These are phyloP conservation scores for Colletotrichum siamense DNA, from an alignment of 2,329 filamentous ascomycete genomes.

Conservation along the genomic window DNA sequence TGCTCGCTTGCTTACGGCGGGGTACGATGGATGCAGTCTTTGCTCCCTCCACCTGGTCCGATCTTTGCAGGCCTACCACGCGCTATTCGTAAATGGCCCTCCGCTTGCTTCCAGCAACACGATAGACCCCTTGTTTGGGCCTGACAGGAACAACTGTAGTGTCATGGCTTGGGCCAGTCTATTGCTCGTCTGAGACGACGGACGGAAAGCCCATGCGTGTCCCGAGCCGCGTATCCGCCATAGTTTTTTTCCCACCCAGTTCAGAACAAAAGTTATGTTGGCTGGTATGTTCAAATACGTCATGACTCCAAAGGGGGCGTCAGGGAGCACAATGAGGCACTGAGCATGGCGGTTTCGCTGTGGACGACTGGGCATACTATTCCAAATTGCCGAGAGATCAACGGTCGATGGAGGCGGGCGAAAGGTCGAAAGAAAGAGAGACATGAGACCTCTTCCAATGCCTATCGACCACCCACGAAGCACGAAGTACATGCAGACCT, in stretches of 20 bases:
- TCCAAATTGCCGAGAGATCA: neutral
- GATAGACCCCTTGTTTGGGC: neutral
- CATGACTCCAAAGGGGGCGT: constrained; percentile 6
- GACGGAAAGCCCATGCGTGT: neutral
- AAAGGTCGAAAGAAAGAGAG: neutral
- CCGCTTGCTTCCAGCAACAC: neutral
- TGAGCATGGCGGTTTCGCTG: neutral
- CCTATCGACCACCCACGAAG: neutral
- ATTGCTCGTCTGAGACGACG: neutral
- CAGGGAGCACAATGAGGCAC: neutral
- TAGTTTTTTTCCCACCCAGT: neutral
- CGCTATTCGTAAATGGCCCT: neutral
- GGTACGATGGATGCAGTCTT: neutral
- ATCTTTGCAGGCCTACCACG: neutral
- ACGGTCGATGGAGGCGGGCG: neutral
- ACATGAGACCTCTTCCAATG: neutral
- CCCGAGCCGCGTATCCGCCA: neutral
- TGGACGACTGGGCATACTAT: neutral
- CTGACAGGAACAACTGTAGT: neutral
- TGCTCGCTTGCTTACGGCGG: neutral
- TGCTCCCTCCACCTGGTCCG: neutral
- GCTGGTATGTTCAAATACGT: constrained; percentile 1
- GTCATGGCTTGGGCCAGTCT: neutral
- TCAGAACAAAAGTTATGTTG: neutral
- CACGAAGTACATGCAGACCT: neutral